These are phyloP conservation scores for Dichotomopilus funicola DNA, from an alignment of 2,329 filamentous ascomycete genomes.

Conservation along the genomic window DNA sequence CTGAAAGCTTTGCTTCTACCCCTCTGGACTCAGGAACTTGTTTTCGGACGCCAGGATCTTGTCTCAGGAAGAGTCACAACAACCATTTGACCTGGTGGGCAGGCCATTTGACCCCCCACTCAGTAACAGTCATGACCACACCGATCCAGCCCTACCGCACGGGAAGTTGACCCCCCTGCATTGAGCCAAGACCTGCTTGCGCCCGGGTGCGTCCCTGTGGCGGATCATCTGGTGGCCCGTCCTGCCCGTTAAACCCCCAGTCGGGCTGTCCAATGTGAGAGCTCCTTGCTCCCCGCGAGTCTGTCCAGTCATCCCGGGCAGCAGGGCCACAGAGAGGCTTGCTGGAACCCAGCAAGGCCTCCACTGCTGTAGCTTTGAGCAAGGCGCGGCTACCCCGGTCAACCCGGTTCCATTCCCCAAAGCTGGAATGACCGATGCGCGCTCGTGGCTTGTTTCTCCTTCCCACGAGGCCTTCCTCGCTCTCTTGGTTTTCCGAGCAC, in stretches of 20 bases:
- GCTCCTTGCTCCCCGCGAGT: neutral
- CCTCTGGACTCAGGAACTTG: too few species aligned
- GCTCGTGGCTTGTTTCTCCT: neutral
- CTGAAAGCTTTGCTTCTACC: too few species aligned
- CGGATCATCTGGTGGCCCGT: constrained; percentile 17
- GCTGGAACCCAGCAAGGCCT: constrained; percentile 4
- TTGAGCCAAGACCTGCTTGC: constrained; percentile 8
- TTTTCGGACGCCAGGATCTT: too few species aligned
- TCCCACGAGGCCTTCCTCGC: constrained; percentile 3
- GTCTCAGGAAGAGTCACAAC: neutral
- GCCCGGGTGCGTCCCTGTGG: neutral
- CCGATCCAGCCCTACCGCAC: constrained; percentile 14
- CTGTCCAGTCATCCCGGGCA: neutral
- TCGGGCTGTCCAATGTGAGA: too few species aligned
- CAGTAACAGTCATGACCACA: constrained; percentile 12
- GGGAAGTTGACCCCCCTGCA: constrained; percentile 16
- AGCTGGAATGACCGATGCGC: neutral
- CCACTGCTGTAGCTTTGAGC: neutral
- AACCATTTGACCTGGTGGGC: neutral
- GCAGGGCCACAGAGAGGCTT: neutral
- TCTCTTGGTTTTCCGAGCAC: constrained; percentile 11
- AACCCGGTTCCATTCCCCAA: neutral
- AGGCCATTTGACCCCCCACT: constrained; percentile 15
- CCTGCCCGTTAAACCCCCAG: neutral
- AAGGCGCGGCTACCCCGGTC: constrained; percentile 2